Percentiles rank a stretch among this genome's conserved stretches.
These are phyloP conservation scores for Neocallimastix lanati DNA, from an alignment of 192 early-diverging fungal genomes.

Conservation along the genomic window DNA sequence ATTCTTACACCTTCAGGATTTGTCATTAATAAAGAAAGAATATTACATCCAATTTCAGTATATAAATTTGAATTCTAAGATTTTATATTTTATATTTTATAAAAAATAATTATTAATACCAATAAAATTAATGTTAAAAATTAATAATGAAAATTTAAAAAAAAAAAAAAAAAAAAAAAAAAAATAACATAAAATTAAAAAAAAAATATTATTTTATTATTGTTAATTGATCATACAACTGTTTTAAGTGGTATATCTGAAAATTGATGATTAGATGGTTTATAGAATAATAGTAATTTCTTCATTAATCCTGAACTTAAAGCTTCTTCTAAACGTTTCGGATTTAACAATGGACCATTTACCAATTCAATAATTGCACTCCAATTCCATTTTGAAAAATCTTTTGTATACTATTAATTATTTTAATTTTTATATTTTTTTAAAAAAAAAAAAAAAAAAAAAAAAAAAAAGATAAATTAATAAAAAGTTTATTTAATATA, in stretches of 20 bases:
- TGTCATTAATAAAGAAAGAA: slow-evolving; percentile 41
- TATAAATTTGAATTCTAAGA: background rate
- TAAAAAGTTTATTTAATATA: too few species aligned
- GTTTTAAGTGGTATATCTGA: slow-evolving; percentile 30
- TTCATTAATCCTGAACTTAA: slow-evolving; percentile 50
- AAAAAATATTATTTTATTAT: too few species aligned
- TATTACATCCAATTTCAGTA: slow-evolving; percentile 35
- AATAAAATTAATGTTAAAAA: too few species aligned
- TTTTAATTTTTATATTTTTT: too few species aligned
- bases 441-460: too few species aligned
- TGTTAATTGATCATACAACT: background rate
- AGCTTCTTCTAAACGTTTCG: slow-evolving; percentile 54
- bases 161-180: background rate
- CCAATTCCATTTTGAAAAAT: slow-evolving; percentile 64
- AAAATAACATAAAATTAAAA: background rate
- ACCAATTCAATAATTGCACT: slow-evolving; percentile 52
- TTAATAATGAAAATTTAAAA: background rate
- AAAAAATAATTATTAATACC: too few species aligned
- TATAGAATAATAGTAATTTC: slow-evolving; percentile 49
- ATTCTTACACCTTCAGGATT: slow-evolving; percentile 49
- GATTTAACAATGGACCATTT: slow-evolving; percentile 55
- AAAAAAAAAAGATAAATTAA: too few species aligned
- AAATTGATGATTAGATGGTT: slow-evolving; percentile 52
- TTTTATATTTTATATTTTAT: slow-evolving; percentile 39
- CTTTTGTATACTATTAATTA: slow-evolving; percentile 40